Evolutionary conservation across 1,139 yeast genomes (phyloP), one percentile per base, ranked within the genome.

Genomic region (Geotrichum candidum): DNA sequence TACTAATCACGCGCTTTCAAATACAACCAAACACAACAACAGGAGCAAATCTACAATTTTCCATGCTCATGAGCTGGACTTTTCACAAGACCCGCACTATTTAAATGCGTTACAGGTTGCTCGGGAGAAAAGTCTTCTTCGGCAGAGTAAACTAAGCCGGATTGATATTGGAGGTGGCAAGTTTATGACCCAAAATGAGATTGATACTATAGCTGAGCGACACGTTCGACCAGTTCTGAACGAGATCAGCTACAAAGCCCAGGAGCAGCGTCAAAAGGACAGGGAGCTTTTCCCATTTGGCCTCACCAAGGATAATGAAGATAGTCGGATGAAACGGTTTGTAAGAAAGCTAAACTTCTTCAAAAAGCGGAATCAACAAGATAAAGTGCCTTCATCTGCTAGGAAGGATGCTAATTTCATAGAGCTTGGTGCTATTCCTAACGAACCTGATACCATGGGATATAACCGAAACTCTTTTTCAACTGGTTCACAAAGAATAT

Each of bases 121-220:
- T 1, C 88, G 87, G 71, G 81, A 82, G 68, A 82, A 84, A 67
- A 41, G 48, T 10, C 48, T 41, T 10, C 48, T n/a, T 4, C 48
- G 48, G n/a, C 48, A 41, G 22, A 41, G 23, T 15, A n/a, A 41
- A 41, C 10, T 41, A 41, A 90, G 90, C 59, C 80, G 86, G 71
- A 80, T 90, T 68, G 82, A 90, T 70, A 77, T 92, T 66, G 98
- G 99, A 65, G 97, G 96, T 67, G 98, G 98, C 2, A 80, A 89
- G 67, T 83, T 83, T 69, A 85, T 92, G 81, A 80, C 88, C 57
- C 88, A 83, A 66, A 81, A 80, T 31, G 96, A 91, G 71, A 84
- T 94, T 65, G 88, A 88, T 65, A 82, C 82, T 60, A 84, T 94
- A 78, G 98, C 98, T n/a, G 78, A 85, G 61, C 81, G 86, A 59